Evolutionary conservation across 306 rosid species (phyloP).

Genomic region (Trichosanthes truncata): DNA sequence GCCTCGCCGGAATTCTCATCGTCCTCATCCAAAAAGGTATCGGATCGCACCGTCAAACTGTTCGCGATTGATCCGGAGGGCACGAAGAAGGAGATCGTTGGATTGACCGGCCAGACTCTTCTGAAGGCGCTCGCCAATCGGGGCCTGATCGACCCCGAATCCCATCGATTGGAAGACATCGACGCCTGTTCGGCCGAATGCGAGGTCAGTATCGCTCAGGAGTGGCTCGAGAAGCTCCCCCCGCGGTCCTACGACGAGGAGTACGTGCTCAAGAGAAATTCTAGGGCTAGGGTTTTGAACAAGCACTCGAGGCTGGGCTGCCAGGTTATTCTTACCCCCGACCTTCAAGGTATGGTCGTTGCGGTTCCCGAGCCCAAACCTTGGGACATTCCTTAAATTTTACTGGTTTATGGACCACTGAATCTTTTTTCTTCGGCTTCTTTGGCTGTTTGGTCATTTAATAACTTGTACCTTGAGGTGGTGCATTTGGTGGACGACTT

Average conservation of each 20-base stretch:
- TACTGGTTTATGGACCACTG: neutral
- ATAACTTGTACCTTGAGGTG: conserved; percentile 3
- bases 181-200: conserved; percentile 91
- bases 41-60: conserved; percentile 73
- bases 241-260: conserved; percentile 80
- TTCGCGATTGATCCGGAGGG: conserved; percentile 69
- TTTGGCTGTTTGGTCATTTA: neutral
- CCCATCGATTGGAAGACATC: conserved; percentile 88
- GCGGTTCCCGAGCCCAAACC: conserved; percentile 84
- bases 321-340: conserved; percentile 68
- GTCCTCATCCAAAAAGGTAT: conserved; percentile 39
- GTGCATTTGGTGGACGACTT: conserved; percentile 3
- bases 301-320: conserved; percentile 82
- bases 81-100: conserved; percentile 57
- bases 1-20: conserved; percentile 10
- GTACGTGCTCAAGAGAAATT: conserved; percentile 47
- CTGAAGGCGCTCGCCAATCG: conserved; percentile 58
- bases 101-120: conserved; percentile 77
- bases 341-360: conserved; percentile 93
- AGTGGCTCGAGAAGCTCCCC: conserved; percentile 85
- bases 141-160: conserved; percentile 72
- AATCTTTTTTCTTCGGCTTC: neutral
- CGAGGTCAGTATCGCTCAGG: conserved; percentile 88
- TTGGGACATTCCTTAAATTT: conserved; percentile 68
- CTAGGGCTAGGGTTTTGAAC: conserved; percentile 64